phyloP scores from a whole-genome alignment of 1,284 basidiomycete species.

The Trichosporon ovoides region DNA sequence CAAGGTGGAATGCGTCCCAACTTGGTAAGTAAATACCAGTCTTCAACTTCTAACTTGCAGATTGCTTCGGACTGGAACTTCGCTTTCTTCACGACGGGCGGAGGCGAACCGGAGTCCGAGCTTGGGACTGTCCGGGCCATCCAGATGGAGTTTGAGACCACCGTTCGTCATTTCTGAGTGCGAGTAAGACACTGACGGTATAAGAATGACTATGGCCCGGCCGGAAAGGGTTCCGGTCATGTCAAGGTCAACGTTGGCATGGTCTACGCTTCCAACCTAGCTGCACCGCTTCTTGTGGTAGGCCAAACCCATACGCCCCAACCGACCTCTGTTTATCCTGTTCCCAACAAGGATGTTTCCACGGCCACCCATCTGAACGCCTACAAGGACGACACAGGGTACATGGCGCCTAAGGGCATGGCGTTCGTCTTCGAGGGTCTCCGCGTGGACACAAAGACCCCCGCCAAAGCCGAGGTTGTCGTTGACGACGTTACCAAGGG shows the following conservation, averaged over 20 bases:
- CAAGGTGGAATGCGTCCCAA: conserved; percentile 94
- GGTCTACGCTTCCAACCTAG: conserved; percentile 28
- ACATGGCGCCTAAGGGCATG: conserved; percentile 69
- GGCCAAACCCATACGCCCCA: conserved; percentile 59
- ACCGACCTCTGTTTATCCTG: conserved; percentile 48
- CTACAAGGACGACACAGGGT: conserved; percentile 67
- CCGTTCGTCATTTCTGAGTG: no score
- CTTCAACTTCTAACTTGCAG: conserved; percentile 19
- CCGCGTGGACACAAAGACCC: conserved; percentile 51
- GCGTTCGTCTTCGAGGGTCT: conserved; percentile 74
- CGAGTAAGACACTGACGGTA: background rate
- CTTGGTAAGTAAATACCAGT: conserved; percentile 51
- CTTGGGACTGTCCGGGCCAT: conserved; percentile 71
- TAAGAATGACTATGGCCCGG: conserved; percentile 62
- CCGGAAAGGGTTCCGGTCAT: conserved; percentile 69
- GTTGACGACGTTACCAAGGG: conserved; percentile 59
- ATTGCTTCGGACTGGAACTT: conserved; percentile 95
- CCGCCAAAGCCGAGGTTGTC: conserved; percentile 56
- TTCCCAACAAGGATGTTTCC: conserved; percentile 58
- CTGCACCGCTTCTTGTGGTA: conserved; percentile 43
- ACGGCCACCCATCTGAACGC: conserved; percentile 63
- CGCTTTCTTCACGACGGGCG: conserved; percentile 64
- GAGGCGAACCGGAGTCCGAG: conserved; percentile 55
- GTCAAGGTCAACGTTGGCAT: conserved; percentile 77
- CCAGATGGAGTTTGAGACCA: conserved; percentile 95